Evolutionary conservation across 306 rosid species (phyloP), one percentile per base, ranked within the genome.

Genomic region (Gynostemma pentaphyllum): DNA sequence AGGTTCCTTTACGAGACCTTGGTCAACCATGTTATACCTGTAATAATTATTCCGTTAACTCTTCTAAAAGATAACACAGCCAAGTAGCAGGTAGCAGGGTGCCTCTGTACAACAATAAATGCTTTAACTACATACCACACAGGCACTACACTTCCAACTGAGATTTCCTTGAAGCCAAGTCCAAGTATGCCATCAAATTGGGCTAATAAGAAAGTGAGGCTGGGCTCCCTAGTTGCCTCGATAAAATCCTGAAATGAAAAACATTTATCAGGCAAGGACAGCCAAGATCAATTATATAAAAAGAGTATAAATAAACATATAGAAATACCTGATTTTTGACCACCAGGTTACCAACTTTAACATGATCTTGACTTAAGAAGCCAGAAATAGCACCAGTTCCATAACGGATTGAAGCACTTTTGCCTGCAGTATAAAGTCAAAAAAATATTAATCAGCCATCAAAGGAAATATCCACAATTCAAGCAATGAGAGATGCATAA

Each of bases 381-480:
- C 86, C 83, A 32, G 86, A 69, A 62, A 81, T 78, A 45, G 83
- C 80, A 2, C 86, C 86, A 45, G 86, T 81, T 57, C 86, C 86
- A 67, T 81, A 78, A 1, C 70, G 78, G 72, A 81, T 81, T 2
- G 62, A 75, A 10, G 86, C 86, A 69, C 75, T 39, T 61, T 78
- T 78, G 24, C 86, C 86, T 81, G 61, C 67, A 71, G 13, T 18
- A 70, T 16, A 55, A 26, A 37, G 27, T 4, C 0, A 50, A 24
- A 49, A 36, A 9, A 49, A 64, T 56, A 48, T 16, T 2, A 37
- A 41, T 30, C 21, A 18, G 37, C 32, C 19, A 42, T 7, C 46
- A 14, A 22, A 49, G 4, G 4, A 45, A 45, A 44, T 4, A 18
- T 45, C 24, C 24, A 45, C 7, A 16, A 45, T 45, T 18, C 48